These are phyloP conservation scores for Priceomyces castillae DNA, from an alignment of 805 yeast genomes.

Conservation along the genomic window DNA sequence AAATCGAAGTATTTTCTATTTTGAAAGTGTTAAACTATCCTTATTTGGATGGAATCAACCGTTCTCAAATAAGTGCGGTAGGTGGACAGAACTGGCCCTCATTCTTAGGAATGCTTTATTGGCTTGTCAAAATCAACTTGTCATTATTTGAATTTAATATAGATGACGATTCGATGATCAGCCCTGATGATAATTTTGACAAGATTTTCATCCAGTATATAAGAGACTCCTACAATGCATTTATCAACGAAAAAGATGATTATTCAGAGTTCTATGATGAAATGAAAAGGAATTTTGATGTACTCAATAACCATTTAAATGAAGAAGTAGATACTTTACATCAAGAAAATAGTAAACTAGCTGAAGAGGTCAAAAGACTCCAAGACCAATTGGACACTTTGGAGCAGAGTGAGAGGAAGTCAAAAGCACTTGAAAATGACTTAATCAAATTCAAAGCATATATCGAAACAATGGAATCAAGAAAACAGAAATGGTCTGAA, in stretches of 20 bases:
- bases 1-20: slow-evolving; percentile 68
- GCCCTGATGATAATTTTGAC: slow-evolving; percentile 47
- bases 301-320: slow-evolving; percentile 48
- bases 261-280: slow-evolving; percentile 52
- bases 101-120: slow-evolving; percentile 76
- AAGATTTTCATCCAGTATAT: slow-evolving; percentile 59
- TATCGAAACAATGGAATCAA: slow-evolving; percentile 61
- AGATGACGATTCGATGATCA: slow-evolving; percentile 25
- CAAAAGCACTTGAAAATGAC: slow-evolving; percentile 67
- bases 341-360: slow-evolving; percentile 39
- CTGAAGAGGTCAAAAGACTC: slow-evolving; percentile 38
- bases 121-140: slow-evolving; percentile 64
- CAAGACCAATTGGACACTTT: slow-evolving; percentile 45
- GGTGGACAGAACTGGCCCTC: slow-evolving; percentile 89
- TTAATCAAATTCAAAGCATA: slow-evolving; percentile 68
- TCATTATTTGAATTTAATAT: slow-evolving; percentile 28
- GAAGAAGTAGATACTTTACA: slow-evolving; percentile 43
- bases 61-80: slow-evolving; percentile 85
- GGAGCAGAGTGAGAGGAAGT: slow-evolving; percentile 52
- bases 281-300: slow-evolving; percentile 54
- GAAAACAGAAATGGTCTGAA: slow-evolving; percentile 62
- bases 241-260: slow-evolving; percentile 63
- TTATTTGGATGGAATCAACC: slow-evolving; percentile 72
- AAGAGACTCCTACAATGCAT: slow-evolving; percentile 63
- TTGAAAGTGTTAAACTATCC: slow-evolving; percentile 73